These are phyloP conservation scores for Termitomyces sp. DNA, from an alignment of 768 basidiomycete genomes.

Conservation along the genomic window DNA sequence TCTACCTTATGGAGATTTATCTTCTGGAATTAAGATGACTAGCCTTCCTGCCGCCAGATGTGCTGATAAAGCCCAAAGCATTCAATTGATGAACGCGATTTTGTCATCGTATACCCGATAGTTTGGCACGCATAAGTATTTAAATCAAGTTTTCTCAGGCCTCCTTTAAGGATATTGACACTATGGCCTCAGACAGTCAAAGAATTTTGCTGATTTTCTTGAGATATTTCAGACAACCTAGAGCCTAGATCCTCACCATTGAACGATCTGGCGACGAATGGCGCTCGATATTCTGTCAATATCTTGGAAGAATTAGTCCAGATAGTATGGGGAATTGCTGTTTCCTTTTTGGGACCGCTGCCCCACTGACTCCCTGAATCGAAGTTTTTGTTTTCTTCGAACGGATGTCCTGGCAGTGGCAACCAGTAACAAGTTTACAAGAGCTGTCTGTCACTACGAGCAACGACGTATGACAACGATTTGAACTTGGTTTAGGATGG, in stretches of 20 bases:
- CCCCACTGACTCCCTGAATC: neutral
- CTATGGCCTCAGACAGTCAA: no score
- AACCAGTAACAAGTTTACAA: neutral
- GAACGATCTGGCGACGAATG: neutral
- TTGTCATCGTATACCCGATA: neutral
- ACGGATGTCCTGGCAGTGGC: neutral
- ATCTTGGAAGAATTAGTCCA: neutral
- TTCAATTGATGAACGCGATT: neutral
- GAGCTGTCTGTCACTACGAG: no score
- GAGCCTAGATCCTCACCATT: neutral
- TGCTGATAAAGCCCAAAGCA: neutral
- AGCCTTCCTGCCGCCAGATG: neutral
- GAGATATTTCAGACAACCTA: neutral
- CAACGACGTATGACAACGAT: neutral
- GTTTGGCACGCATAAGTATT: neutral
- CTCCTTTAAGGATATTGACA: no score
- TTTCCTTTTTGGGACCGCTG: neutral
- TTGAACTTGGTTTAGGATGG: no score
- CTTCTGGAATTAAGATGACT: neutral
- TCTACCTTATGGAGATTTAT: slow-evolving; percentile 1
- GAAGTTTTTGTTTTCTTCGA: neutral
- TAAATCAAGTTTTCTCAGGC: neutral
- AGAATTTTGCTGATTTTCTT: neutral
- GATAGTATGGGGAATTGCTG: neutral
- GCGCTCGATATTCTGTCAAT: neutral